A percentile compares a stretch with the other conserved stretches of the same genome.
Evolutionary conservation across 2,329 filamentous ascomycete species (phyloP).

Genomic region (Penicillium sp.): DNA sequence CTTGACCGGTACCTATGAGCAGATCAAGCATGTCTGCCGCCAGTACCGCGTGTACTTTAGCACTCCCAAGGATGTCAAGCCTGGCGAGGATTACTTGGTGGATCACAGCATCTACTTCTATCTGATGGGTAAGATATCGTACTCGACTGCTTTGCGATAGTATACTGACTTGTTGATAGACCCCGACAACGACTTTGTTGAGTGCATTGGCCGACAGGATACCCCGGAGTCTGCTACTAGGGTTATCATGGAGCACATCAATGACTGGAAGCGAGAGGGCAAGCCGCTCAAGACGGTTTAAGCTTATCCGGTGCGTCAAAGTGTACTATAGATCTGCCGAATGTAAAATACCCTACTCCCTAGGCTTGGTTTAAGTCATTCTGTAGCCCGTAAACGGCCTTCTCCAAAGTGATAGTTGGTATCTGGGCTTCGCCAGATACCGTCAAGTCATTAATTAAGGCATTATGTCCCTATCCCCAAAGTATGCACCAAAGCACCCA

Average conservation of each 20-base stretch:
- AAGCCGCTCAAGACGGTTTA: constrained; percentile 49
- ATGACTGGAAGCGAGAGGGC: constrained; percentile 61
- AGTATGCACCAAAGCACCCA: neutral
- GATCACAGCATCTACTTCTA: constrained; percentile 99
- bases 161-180: constrained; percentile 48
- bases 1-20: constrained; percentile 86
- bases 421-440: neutral
- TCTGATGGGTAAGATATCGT: constrained; percentile 66
- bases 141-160: neutral
- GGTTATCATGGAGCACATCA: constrained; percentile 81
- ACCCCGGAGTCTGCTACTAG: constrained; percentile 79
- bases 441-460: neutral
- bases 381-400: neutral
- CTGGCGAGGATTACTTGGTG: constrained; percentile 93
- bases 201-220: constrained; percentile 91
- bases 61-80: constrained; percentile 80
- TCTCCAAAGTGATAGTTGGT: neutral
- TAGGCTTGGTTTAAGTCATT: neutral
- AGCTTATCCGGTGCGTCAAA: constrained; percentile 16
- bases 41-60: constrained; percentile 96
- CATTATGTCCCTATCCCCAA: neutral
- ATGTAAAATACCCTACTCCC: constrained; percentile 30
- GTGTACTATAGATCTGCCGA: constrained; percentile 22
- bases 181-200: constrained; percentile 95
- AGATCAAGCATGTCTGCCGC: constrained; percentile 93